phyloP scores from a whole-genome alignment of 441 rosid species.

The Theobroma grandiflorum region DNA sequence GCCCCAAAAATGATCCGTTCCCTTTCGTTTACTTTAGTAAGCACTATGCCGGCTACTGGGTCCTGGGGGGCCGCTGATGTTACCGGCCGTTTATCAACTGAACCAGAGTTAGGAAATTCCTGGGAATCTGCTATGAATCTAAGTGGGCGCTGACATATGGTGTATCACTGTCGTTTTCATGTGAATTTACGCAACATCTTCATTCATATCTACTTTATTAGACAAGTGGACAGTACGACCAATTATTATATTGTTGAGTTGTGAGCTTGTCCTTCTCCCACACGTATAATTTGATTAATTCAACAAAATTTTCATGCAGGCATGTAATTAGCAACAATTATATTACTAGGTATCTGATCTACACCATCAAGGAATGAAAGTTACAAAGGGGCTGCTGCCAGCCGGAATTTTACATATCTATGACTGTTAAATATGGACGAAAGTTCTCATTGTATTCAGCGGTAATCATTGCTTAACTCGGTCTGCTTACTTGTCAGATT shows the following conservation, averaged over 20 bases:
- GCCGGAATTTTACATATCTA: neutral
- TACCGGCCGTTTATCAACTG: neutral
- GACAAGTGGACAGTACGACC: neutral
- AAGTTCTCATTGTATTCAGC: neutral
- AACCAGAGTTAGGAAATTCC: neutral
- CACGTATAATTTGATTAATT: neutral
- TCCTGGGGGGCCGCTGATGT: neutral
- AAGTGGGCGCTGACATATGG: conserved; percentile 9
- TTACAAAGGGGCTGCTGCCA: neutral
- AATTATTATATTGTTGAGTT: neutral
- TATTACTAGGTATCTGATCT: neutral
- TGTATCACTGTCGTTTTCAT: neutral
- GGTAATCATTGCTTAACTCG: neutral
- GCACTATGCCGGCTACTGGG: neutral
- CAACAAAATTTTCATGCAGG: neutral
- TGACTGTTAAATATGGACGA: neutral
- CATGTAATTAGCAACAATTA: neutral
- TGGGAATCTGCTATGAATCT: neutral
- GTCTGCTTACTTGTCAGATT: neutral
- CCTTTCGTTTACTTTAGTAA: neutral
- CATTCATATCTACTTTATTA: neutral
- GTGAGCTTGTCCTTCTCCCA: neutral
- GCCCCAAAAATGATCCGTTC: neutral
- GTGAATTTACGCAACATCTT: conserved; percentile 3
- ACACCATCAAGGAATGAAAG: neutral